Percentiles rank a stretch among this genome's conserved stretches.
phyloP scores from a whole-genome alignment of 306 rosid genomes.

The Parietaria judaica region DNA sequence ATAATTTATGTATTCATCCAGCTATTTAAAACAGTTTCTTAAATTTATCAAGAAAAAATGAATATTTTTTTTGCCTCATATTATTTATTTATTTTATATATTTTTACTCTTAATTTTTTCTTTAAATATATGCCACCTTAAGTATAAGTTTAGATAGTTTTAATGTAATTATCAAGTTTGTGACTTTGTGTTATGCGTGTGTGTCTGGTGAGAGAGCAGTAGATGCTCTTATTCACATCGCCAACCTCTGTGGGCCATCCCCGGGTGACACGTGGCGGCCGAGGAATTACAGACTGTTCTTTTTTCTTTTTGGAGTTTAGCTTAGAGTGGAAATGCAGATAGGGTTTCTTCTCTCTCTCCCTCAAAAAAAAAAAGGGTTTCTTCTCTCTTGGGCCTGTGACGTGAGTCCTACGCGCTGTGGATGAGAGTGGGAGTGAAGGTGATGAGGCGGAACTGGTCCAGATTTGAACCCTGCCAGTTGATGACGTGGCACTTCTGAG shows the following conservation, averaged over 20 bases:
- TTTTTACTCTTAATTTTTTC: too few species aligned
- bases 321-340: background rate
- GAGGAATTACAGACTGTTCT: background rate
- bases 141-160: too few species aligned
- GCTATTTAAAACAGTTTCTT: too few species aligned
- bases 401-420: background rate
- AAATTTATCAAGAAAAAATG: too few species aligned
- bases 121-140: too few species aligned
- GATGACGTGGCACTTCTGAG: slow-evolving; percentile 12
- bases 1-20: too few species aligned
- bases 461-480: slow-evolving; percentile 14
- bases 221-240: slow-evolving; percentile 17
- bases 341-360: too few species aligned
- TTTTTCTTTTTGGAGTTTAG: background rate
- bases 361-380: too few species aligned
- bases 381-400: background rate
- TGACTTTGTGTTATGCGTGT: slow-evolving; percentile 2
- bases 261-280: slow-evolving; percentile 10
- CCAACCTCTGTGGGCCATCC: slow-evolving; percentile 13
- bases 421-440: background rate
- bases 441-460: background rate
- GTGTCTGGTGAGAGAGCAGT: slow-evolving; percentile 8
- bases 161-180: background rate
- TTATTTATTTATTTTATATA: too few species aligned
- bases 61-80: too few species aligned